Percentiles rank a stretch among this genome's conserved stretches.
Evolutionary conservation across 2,329 filamentous ascomycete genomes (phyloP).

Genomic region (Lasiodiplodia gonubiensis): DNA sequence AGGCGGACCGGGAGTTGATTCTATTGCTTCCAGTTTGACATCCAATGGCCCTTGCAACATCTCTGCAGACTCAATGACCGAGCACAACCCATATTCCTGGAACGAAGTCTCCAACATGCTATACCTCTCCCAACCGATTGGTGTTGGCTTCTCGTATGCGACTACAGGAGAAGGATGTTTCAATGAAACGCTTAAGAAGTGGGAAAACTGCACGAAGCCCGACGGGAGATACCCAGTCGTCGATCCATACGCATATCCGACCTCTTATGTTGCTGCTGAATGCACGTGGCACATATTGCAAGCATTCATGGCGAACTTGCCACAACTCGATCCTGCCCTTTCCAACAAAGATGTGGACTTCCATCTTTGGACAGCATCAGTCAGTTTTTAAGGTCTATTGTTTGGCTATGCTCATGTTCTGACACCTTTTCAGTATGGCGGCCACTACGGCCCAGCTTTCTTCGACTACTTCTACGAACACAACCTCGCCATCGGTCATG

Average conservation of each 20-base stretch:
- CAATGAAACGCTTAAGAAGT: background rate
- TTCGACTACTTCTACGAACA: constrained; percentile 64
- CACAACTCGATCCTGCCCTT: constrained; percentile 53
- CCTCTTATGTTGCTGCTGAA: constrained; percentile 42
- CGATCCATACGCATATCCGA: constrained; percentile 33
- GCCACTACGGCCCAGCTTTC: constrained; percentile 60
- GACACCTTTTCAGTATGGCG: constrained; percentile 38
- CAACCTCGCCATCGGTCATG: constrained; percentile 59
- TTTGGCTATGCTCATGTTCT: background rate
- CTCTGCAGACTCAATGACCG: constrained; percentile 46
- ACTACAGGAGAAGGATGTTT: constrained; percentile 26
- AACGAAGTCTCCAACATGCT: constrained; percentile 48
- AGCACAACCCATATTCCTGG: constrained; percentile 47
- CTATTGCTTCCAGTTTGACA: constrained; percentile 42
- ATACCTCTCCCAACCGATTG: constrained; percentile 48
- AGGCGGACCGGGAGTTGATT: constrained; percentile 52
- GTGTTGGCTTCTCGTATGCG: constrained; percentile 49
- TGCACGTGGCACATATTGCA: constrained; percentile 46
- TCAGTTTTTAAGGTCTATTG: background rate
- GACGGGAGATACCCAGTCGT: constrained; percentile 2
- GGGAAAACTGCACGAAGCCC: background rate
- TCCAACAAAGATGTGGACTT: constrained; percentile 59
- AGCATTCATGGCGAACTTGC: constrained; percentile 43
- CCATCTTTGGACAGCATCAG: constrained; percentile 56
- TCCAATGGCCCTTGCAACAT: constrained; percentile 55